These are phyloP conservation scores for Trichaptum fuscoviolaceum DNA, from an alignment of 768 basidiomycete species.

Conservation along the genomic window DNA sequence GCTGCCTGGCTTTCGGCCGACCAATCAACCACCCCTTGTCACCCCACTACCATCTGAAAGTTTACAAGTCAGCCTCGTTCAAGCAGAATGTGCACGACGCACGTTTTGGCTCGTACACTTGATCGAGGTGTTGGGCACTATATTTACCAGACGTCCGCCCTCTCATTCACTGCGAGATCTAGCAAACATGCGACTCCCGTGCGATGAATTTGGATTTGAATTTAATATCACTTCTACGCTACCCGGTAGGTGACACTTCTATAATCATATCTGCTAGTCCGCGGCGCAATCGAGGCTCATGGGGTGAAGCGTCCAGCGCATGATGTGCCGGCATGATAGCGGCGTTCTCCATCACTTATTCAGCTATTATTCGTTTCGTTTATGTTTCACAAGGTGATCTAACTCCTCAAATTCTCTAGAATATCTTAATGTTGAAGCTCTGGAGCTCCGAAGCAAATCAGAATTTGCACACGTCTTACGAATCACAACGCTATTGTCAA, in stretches of 20 bases:
- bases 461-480: neutral
- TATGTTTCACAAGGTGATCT: constrained; percentile 8
- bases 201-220: constrained; percentile 79
- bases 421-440: neutral
- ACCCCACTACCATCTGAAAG: constrained; percentile 44
- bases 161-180: constrained; percentile 15
- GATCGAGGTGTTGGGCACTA: constrained; percentile 44
- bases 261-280: constrained; percentile 1
- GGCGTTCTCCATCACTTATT: neutral
- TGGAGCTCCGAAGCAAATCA: neutral
- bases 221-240: constrained; percentile 42
- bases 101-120: constrained; percentile 76
- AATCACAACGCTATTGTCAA: neutral
- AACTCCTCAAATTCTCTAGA: neutral
- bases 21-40: constrained; percentile 51
- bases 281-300: constrained; percentile 1
- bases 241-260: constrained; percentile 24
- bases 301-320: neutral
- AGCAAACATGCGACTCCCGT: constrained; percentile 62
- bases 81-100: constrained; percentile 75
- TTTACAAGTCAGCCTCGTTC: constrained; percentile 55
- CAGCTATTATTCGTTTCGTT: neutral
- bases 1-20: constrained; percentile 59
- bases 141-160: constrained; percentile 29
- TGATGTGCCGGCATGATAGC: neutral